Evolutionary conservation across 2,329 filamentous ascomycete genomes (phyloP), one percentile per base, ranked within the genome.

Genomic region (Periconia sp.): DNA sequence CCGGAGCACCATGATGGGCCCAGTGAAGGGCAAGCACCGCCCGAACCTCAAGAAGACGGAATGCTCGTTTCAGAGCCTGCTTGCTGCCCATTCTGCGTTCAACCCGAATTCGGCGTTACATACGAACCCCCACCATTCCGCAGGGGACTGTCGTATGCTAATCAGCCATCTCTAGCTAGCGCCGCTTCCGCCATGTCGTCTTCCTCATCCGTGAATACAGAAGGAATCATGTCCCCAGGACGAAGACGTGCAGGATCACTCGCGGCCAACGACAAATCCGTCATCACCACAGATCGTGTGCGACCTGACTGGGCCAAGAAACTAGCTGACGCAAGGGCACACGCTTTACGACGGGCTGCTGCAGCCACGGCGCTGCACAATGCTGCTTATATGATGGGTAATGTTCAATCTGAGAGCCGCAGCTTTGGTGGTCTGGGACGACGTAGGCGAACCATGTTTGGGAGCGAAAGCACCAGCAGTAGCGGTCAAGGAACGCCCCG

Each of bases 281-380:
- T 99, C 47, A 89, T 99, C 57, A 95, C 92, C 0, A 97, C 93
- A 0, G 94, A 99, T 70, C 87, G 85, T 51, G 87, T 99, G 49
- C 88, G 94, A 15, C 94, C 94, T 0, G 94, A 99, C 65, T 99
- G 94, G 94, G 86, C 91, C 0, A 88, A 89, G 53, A 99, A 97
- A 72, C 80, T 99, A 48, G 86, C 90, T 13, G 85, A 90, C 63
- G 93, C 93, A 52, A 86, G 92, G 50, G 87, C 91, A 6, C 91
- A 97, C 70, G 88, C 92, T 58, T 85, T 94, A 6, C 83, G 94
- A 54, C 82, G 94, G 59, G 91, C 94, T 20, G 94, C 94, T 1
- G 94, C 94, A 0, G 94, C 94, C 0, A 97, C 94, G 0, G 93
- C 94, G 15, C 77, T 97, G 3, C 94, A 99, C 63, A 96, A 94